These are phyloP conservation scores for Elsinoe necatrix DNA, from an alignment of 2,329 filamentous ascomycete species.

Conservation along the genomic window DNA sequence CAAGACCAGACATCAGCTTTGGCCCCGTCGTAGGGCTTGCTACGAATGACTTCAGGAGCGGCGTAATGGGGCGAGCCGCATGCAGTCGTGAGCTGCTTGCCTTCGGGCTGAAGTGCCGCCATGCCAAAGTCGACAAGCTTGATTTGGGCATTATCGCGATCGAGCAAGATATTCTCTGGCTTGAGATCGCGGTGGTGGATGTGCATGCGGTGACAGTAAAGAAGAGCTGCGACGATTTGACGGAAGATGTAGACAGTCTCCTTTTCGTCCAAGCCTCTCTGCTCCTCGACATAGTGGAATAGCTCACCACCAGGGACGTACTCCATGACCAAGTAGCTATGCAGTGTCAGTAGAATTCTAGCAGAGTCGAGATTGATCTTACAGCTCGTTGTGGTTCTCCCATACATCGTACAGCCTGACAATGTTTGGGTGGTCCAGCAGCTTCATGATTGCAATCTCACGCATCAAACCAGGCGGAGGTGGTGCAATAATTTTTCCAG, in stretches of 20 bases:
- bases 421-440: slow-evolving; percentile 90
- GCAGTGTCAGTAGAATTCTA: neutral
- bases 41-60: slow-evolving; percentile 79
- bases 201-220: slow-evolving; percentile 88
- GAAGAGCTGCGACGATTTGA: slow-evolving; percentile 84
- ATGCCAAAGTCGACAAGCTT: slow-evolving; percentile 98
- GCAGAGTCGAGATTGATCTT: slow-evolving; percentile 32
- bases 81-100: slow-evolving; percentile 73
- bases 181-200: slow-evolving; percentile 96
- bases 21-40: slow-evolving; percentile 69
- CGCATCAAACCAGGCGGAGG: slow-evolving; percentile 76
- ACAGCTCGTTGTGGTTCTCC: slow-evolving; percentile 95
- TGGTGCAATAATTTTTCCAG: slow-evolving; percentile 54
- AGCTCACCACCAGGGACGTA: slow-evolving; percentile 79
- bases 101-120: slow-evolving; percentile 80
- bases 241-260: slow-evolving; percentile 79
- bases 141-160: slow-evolving; percentile 58
- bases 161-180: slow-evolving; percentile 91
- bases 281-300: slow-evolving; percentile 73
- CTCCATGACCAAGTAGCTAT: slow-evolving; percentile 86
- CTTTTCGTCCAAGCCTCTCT: slow-evolving; percentile 67
- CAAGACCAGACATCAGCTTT: slow-evolving; percentile 92
- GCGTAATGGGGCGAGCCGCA: slow-evolving; percentile 97
- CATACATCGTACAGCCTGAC: slow-evolving; percentile 93
- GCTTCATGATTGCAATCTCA: slow-evolving; percentile 93